Evolutionary conservation across 768 basidiomycete species (phyloP).

Genomic region (Cubamyces sp.): DNA sequence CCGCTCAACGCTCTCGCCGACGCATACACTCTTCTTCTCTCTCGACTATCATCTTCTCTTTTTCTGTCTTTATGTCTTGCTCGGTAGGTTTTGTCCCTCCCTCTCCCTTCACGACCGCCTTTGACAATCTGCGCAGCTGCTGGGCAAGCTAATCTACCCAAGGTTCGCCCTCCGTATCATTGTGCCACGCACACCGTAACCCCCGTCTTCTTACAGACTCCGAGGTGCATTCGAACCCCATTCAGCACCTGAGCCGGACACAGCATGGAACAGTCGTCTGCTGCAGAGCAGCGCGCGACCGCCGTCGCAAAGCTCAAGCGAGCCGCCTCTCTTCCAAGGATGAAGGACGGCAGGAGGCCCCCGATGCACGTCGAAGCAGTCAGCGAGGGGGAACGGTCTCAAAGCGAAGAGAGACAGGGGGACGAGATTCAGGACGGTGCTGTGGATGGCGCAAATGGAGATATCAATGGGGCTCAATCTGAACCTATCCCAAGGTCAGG

Average conservation of each 20-base stretch:
- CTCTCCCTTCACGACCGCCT: neutral
- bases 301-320: slow-evolving; percentile 91
- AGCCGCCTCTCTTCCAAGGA: slow-evolving; percentile 87
- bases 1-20: slow-evolving; percentile 16
- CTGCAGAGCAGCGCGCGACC: slow-evolving; percentile 81
- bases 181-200: slow-evolving; percentile 26
- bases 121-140: slow-evolving; percentile 10
- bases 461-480: slow-evolving; percentile 31
- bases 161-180: slow-evolving; percentile 17
- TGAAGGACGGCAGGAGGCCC: slow-evolving; percentile 88
- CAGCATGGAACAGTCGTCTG: slow-evolving; percentile 45
- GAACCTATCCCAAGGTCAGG: slow-evolving; percentile 15
- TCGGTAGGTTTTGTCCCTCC: slow-evolving; percentile 16
- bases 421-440: slow-evolving; percentile 35
- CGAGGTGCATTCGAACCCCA: slow-evolving; percentile 30
- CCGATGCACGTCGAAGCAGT: slow-evolving; percentile 85
- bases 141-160: slow-evolving; percentile 22
- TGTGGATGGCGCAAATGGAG: slow-evolving; percentile 8
- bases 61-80: slow-evolving; percentile 27
- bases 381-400: slow-evolving; percentile 76
- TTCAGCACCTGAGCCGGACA: slow-evolving; percentile 24
- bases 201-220: slow-evolving; percentile 31
- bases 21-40: slow-evolving; percentile 11
- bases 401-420: slow-evolving; percentile 41
- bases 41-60: slow-evolving; percentile 2